Percentiles rank a stretch among this genome's conserved stretches.
Evolutionary conservation across 2,329 filamentous ascomycete species (phyloP).

Genomic region (Cercospora sojina): DNA sequence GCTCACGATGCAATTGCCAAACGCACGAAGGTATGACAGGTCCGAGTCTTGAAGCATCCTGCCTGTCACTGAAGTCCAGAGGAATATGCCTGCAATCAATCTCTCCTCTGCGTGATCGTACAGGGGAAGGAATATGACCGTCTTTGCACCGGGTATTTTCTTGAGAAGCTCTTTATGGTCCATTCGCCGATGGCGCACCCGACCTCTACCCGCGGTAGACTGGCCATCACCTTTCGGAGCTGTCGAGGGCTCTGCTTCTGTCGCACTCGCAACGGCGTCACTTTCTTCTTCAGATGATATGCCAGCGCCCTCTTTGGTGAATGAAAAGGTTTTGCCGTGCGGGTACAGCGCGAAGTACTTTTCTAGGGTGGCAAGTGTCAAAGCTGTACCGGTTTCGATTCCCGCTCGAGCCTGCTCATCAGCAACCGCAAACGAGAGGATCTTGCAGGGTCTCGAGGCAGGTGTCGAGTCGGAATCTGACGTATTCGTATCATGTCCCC

Average conservation of each 20-base stretch:
- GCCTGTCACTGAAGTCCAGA: constrained; percentile 47
- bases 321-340: constrained; percentile 32
- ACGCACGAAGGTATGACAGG: constrained; percentile 45
- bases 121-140: constrained; percentile 53
- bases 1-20: constrained; percentile 43
- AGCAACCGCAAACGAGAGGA: constrained; percentile 28
- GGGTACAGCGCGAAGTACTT: constrained; percentile 34
- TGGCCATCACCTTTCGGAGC: constrained; percentile 41
- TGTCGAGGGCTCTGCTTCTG: constrained; percentile 38
- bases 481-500: constrained; percentile 19
- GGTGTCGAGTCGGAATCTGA: constrained; percentile 30
- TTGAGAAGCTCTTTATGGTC: constrained; percentile 41
- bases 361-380: constrained; percentile 31
- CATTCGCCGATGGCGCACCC: constrained; percentile 39
- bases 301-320: constrained; percentile 30
- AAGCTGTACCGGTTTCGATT: constrained; percentile 28
- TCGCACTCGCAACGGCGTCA: constrained; percentile 18
- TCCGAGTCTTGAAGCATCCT: constrained; percentile 42
- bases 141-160: constrained; percentile 39
- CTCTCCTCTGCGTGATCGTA: constrained; percentile 50
- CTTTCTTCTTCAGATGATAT: constrained; percentile 33
- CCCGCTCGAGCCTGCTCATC: constrained; percentile 28
- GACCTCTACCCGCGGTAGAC: constrained; percentile 42
- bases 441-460: constrained; percentile 25
- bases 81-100: constrained; percentile 47